Evolutionary conservation across 768 basidiomycete genomes (phyloP), one percentile per base, ranked within the genome.

Genomic region (Lactarius vividus): DNA sequence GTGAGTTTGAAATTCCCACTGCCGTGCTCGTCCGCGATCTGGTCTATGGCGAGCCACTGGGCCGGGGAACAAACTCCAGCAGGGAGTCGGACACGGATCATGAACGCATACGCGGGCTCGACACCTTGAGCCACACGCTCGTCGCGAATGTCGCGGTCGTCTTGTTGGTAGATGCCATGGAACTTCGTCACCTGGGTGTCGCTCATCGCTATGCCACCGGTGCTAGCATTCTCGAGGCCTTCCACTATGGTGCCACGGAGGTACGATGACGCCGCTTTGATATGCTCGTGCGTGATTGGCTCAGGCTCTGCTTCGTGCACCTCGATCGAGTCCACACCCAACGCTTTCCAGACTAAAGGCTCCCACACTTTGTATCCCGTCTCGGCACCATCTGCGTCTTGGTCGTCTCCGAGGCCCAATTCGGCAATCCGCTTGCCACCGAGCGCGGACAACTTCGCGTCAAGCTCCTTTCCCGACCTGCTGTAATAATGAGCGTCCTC

Each of bases 401-500:
- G 96, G 75, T 99, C 97, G 74, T 99, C 94, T 39, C 94, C 97
- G 13, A 98, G 82, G 2, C 96, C 96, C 16, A 97, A 74, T 33
- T 82, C 79, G 5, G 82, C 87, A 61, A 96, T 79, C 57, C 91
- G 87, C 73, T 90, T 80, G 18, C 85, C 94, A 46, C 94, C 93
- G 56, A 97, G 85, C 60, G 84, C 84, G 73, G 88, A 86, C 20
- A 98, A 80, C 20, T 88, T 87, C 29, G 82, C 78, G 77, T 96
- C 88, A 60, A 98, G 86, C 68, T 98, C 96, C 77, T 94, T 96
- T 20, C 88, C 85, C 0, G 96, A 88, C 77, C 94, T 97, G 83
- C 98, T 99, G 82, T 98, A 99, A 77, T 96, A 98, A 72, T 94
- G 91, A n/a, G 88, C 89, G 73, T 98, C 97, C 76, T 98, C 95